Base-by-base conservation (phyloP, 768 basidiomycete species). In the Russula emetica region DNA sequence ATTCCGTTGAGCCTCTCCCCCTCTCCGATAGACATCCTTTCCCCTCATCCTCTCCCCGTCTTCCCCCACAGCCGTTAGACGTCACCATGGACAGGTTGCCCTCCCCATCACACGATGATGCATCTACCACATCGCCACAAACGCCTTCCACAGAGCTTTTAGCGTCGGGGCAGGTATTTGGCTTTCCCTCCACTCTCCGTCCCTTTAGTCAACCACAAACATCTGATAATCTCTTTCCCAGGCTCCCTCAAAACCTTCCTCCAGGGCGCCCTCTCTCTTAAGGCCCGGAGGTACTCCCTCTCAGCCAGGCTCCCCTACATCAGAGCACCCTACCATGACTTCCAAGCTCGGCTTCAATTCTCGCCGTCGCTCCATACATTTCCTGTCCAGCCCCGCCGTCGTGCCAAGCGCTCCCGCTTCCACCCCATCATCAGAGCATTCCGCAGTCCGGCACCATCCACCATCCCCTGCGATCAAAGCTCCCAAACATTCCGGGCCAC, bases 401-500 rank as follows among this genome's bases (percentile, higher is more conserved):
- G 68, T 67, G 36, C 61, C 71, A 50, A 69, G 67, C 64, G 44
- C 60, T 8, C 61, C 62, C 53, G 54, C 60, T 58, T 30, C 67
- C 60, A 65, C 36, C 61, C 63, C 36, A 59, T 67, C 66, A 66
- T 49, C 68, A 52, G 58, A 69, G 42, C 20, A 40, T 50, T 28
- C 55, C 55, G 60, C 58, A 2, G 57, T 44, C 62, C 36, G 52
- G 67, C 67, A 44, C 36, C 66, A 28, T 40, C 63, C 64, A 8
- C 63, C 66, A 8, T 22, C 59, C 45, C 47, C 62, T 49, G 22
- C 58, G 5, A 18, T 57, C 55, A 74, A 72, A 67, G 58, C 65
- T 60, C 47, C 62, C 51, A 76, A 77, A 68, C 74, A 81, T 67
- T 78, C 80, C 65, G 88, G 92, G 0, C 89, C 93, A 2, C 82